Percentiles rank a stretch among this genome's conserved stretches.
These are phyloP conservation scores for Venturia asperata DNA, from an alignment of 2,329 filamentous ascomycete genomes.

Conservation along the genomic window DNA sequence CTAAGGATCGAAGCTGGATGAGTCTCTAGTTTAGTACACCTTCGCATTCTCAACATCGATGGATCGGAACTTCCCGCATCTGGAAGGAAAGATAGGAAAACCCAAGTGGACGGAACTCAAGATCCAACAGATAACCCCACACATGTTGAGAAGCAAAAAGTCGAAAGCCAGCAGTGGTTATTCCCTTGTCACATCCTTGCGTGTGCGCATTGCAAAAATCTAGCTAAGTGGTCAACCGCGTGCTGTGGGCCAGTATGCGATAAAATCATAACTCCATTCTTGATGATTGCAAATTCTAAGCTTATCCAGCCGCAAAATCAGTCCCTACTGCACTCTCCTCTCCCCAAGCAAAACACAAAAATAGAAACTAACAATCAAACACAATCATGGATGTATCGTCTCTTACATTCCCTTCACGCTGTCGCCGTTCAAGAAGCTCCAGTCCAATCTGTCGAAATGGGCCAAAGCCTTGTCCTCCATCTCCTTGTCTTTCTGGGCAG, in stretches of 20 bases:
- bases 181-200: no score
- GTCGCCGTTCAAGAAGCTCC: conserved; percentile 8
- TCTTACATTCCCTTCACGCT: neutral
- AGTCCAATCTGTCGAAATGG: conserved; percentile 2
- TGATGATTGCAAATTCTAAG: neutral
- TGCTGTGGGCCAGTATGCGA: neutral
- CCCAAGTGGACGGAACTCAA: no score
- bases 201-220: no score
- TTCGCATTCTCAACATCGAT: neutral
- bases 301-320: neutral
- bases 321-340: neutral
- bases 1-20: neutral
- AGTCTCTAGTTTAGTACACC: neutral
- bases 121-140: no score
- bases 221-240: neutral
- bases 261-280: neutral
- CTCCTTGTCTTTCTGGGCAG: neutral
- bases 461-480: conserved; percentile 6
- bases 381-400: neutral
- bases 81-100: neutral
- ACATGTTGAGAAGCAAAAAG: no score
- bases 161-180: no score
- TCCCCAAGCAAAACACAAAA: neutral
- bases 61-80: neutral
- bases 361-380: conserved; percentile 12